Percentiles rank a stretch among this genome's conserved stretches.
phyloP scores from a whole-genome alignment of 306 rosid species.

The Trichosanthes truncata region DNA sequence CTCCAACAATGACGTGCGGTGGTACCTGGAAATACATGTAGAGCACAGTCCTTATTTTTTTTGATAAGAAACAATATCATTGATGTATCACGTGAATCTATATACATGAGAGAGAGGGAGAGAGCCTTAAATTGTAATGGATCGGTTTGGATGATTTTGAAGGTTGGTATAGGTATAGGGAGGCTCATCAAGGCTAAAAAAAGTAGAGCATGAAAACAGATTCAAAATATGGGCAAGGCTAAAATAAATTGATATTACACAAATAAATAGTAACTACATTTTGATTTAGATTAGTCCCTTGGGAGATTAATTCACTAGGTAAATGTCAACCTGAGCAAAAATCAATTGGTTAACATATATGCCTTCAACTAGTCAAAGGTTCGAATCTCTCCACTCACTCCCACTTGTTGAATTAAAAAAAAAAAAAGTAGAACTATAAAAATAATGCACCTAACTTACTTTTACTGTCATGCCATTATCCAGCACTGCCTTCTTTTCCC shows the following conservation, averaged over 20 bases:
- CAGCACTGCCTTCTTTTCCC: slow-evolving; percentile 67
- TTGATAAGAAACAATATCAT: too few species aligned
- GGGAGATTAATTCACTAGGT: neutral
- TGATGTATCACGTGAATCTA: neutral
- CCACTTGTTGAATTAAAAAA: too few species aligned
- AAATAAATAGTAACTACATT: neutral
- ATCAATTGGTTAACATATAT: too few species aligned
- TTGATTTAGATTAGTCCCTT: neutral
- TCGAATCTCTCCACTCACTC: too few species aligned
- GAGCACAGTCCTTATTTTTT: neutral
- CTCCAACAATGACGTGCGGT: slow-evolving; percentile 59
- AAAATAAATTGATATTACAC: neutral
- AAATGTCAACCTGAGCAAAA: neutral
- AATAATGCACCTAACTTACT: slow-evolving; percentile 39
- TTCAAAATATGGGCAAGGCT: neutral
- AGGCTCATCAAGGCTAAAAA: neutral
- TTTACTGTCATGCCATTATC: slow-evolving; percentile 61
- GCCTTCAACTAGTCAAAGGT: too few species aligned
- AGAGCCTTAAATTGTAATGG: neutral
- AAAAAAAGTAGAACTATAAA: neutral
- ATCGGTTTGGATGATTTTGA: neutral
- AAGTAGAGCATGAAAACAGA: neutral
- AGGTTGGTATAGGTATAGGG: neutral
- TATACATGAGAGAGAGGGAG: neutral
- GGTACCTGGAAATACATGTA: slow-evolving; percentile 52